Evolutionary conservation across 2,329 filamentous ascomycete species (phyloP).

Genomic region (Penicillium sp.): DNA sequence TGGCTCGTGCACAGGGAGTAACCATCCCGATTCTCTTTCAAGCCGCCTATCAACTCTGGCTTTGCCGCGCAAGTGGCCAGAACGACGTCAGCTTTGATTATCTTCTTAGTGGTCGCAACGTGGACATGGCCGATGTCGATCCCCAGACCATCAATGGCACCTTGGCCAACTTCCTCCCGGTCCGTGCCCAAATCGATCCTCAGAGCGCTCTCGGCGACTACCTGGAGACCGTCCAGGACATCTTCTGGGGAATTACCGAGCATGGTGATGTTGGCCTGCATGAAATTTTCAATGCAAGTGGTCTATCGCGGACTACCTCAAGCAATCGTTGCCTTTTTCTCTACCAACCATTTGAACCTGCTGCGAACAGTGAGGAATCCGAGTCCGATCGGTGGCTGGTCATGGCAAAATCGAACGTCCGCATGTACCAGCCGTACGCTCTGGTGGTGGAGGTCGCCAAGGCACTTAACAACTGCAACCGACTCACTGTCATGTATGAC

Average conservation of each 20-base stretch:
- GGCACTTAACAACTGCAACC: neutral
- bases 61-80: constrained; percentile 20
- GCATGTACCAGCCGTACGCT: constrained; percentile 5
- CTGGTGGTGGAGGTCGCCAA: constrained; percentile 1
- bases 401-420: constrained; percentile 11
- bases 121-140: constrained; percentile 32
- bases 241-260: constrained; percentile 32
- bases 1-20: constrained; percentile 24
- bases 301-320: constrained; percentile 9
- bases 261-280: constrained; percentile 25
- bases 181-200: constrained; percentile 21
- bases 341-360: constrained; percentile 36
- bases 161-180: constrained; percentile 39
- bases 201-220: constrained; percentile 11
- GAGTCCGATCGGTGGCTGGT: constrained; percentile 13
- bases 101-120: constrained; percentile 40
- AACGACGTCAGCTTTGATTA: constrained; percentile 34
- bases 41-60: constrained; percentile 31
- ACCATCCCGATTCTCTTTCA: constrained; percentile 39
- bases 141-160: constrained; percentile 40
- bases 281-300: constrained; percentile 26
- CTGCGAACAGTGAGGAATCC: neutral
- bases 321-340: constrained; percentile 26
- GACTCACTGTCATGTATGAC: constrained; percentile 3
- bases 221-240: constrained; percentile 22